phyloP scores from a whole-genome alignment of 371 early-diverging fungal genomes.

The Haplosporangium sp. region DNA sequence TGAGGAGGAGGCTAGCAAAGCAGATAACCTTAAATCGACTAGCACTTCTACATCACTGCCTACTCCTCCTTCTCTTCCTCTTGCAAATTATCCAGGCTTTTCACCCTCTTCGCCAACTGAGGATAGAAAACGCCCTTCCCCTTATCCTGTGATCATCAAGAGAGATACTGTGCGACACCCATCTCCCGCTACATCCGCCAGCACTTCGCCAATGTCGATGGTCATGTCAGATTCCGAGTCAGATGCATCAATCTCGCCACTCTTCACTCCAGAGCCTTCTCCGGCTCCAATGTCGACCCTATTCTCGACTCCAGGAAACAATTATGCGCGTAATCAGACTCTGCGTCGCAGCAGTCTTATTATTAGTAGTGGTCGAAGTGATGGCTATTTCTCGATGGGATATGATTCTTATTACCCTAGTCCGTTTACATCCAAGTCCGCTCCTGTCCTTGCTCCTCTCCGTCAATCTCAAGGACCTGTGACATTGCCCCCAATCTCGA shows the following conservation, averaged over 20 bases:
- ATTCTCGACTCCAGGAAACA: not conserved
- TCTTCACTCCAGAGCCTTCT: conserved; percentile 54
- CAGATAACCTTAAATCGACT: not conserved
- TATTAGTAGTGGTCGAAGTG: not conserved
- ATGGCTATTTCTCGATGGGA: not conserved
- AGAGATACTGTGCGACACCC: conserved; percentile 5
- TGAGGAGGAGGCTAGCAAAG: conserved; percentile 14
- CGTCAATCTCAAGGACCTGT: conserved; percentile 15
- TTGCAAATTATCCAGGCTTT: conserved; percentile 5
- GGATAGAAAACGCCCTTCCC: conserved; percentile 6
- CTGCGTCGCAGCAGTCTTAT: conserved; percentile 6
- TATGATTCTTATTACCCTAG: not conserved
- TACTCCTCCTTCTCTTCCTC: conserved; percentile 8
- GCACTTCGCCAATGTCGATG: conserved; percentile 46
- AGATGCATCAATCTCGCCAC: conserved; percentile 33
- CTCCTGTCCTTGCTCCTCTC: conserved; percentile 20
- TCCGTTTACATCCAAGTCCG: not conserved
- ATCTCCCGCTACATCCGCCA: conserved; percentile 30
- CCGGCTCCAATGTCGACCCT: conserved; percentile 26
- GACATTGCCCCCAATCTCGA: conserved; percentile 44
- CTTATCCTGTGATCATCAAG: conserved; percentile 22
- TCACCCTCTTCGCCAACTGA: not conserved
- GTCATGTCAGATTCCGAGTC: conserved; percentile 45
- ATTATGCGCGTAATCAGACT: not conserved
- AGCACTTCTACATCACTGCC: conserved; percentile 19